A percentile compares a stretch with the other conserved stretches of the same genome.
phyloP scores from a whole-genome alignment of 2,329 filamentous ascomycete genomes.

The Didymosphaeria variabile region DNA sequence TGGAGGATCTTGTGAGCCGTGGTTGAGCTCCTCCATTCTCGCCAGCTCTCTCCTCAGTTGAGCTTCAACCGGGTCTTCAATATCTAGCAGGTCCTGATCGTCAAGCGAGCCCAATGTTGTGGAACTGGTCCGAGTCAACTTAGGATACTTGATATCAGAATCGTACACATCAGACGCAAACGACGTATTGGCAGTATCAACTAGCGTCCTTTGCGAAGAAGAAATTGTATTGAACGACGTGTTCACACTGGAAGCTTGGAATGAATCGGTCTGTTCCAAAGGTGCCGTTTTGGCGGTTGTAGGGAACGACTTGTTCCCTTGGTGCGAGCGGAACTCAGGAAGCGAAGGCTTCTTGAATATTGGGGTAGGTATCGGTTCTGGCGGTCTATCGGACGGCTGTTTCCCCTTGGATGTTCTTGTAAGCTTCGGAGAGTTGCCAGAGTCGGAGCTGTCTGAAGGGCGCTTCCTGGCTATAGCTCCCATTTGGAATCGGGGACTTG shows the following conservation, averaged over 20 bases:
- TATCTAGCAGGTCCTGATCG: constrained; percentile 23
- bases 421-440: constrained; percentile 37
- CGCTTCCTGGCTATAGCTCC: constrained; percentile 31
- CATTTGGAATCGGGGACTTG: constrained; percentile 36
- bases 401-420: constrained; percentile 37
- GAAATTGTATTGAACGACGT: constrained; percentile 27
- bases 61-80: constrained; percentile 6
- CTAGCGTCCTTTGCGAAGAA: constrained; percentile 36
- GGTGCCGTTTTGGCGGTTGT: constrained; percentile 11
- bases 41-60: constrained; percentile 17
- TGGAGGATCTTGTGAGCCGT: constrained; percentile 24
- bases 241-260: constrained; percentile 19
- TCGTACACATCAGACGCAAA: constrained; percentile 33
- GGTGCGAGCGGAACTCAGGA: constrained; percentile 32
- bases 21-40: constrained; percentile 11
- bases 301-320: constrained; percentile 35
- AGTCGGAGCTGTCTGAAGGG: constrained; percentile 27
- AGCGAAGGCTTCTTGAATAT: constrained; percentile 37
- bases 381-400: constrained; percentile 25
- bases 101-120: constrained; percentile 31
- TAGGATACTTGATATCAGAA: constrained; percentile 20
- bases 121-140: constrained; percentile 29
- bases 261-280: constrained; percentile 30
- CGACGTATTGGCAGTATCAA: constrained; percentile 25
- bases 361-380: background rate